phyloP scores from a whole-genome alignment of 257 asterid genomes.

The Nicotiana benthamiana region DNA sequence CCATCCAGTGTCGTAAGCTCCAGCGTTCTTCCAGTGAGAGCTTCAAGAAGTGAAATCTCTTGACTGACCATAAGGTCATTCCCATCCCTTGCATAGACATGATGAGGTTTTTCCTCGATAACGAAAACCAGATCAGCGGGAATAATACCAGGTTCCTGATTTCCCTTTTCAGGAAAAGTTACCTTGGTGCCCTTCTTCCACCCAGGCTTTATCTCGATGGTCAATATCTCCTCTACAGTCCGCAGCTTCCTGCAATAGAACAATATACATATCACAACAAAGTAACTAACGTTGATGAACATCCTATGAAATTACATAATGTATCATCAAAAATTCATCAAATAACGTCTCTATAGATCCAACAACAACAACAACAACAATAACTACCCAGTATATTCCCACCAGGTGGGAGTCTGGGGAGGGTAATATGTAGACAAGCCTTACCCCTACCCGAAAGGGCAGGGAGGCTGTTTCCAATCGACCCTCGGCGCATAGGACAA shows the following conservation, averaged over 20 bases:
- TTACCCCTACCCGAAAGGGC: too few relatives aligned
- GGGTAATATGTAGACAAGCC: too few relatives aligned
- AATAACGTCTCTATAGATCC: neutral
- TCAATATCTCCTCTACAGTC: conserved; percentile 64
- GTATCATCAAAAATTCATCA: neutral
- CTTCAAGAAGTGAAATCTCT: conserved; percentile 77
- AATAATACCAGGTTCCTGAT: conserved; percentile 79
- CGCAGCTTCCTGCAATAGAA: conserved; percentile 48
- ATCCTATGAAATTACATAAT: neutral
- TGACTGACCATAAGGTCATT: conserved; percentile 58
- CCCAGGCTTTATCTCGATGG: conserved; percentile 83
- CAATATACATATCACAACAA: conserved; percentile 11
- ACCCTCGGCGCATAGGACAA: too few relatives aligned
- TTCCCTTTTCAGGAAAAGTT: conserved; percentile 93
- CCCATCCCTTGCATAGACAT: conserved; percentile 58
- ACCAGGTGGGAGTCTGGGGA: too few relatives aligned
- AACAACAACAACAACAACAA: too few relatives aligned
- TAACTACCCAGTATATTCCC: too few relatives aligned
- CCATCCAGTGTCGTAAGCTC: conserved; percentile 73
- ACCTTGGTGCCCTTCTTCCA: conserved; percentile 98
- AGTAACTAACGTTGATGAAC: neutral
- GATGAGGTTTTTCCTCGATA: conserved; percentile 78
- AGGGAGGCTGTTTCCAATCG: too few relatives aligned
- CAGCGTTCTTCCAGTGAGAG: conserved; percentile 73
- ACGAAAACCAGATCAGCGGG: conserved; percentile 89